These are phyloP conservation scores for Diutina rugosa DNA, from an alignment of 1,139 yeast genomes.

Conservation along the genomic window DNA sequence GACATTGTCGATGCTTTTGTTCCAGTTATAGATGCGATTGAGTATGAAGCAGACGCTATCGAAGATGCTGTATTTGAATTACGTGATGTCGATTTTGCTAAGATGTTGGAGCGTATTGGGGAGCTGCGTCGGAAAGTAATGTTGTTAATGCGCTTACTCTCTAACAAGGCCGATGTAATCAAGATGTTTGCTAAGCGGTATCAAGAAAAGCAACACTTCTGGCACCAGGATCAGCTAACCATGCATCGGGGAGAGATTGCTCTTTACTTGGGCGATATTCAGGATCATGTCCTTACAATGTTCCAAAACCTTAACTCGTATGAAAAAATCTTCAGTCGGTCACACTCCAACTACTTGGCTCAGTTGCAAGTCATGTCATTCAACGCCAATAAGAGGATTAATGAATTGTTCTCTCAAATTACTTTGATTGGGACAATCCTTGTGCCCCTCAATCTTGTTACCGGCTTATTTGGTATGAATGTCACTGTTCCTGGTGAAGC, in stretches of 20 bases:
- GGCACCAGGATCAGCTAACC: neutral
- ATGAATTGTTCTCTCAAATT: slow-evolving; percentile 79
- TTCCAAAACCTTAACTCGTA: slow-evolving; percentile 79
- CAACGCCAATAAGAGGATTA: slow-evolving; percentile 69
- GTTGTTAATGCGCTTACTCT: slow-evolving; percentile 80
- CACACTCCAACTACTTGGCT: slow-evolving; percentile 86
- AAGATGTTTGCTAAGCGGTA: slow-evolving; percentile 88
- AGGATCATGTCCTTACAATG: slow-evolving; percentile 95
- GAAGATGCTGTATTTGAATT: neutral
- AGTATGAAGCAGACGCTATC: slow-evolving; percentile 31
- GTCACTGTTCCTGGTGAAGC: slow-evolving; percentile 72
- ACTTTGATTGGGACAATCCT: slow-evolving; percentile 84
- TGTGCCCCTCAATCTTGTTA: slow-evolving; percentile 79
- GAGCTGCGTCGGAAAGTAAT: slow-evolving; percentile 82
- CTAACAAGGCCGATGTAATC: slow-evolving; percentile 95
- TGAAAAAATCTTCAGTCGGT: slow-evolving; percentile 84
- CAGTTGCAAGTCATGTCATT: slow-evolving; percentile 90
- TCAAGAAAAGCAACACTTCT: neutral
- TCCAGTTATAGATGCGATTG: slow-evolving; percentile 71
- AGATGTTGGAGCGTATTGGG: slow-evolving; percentile 72
- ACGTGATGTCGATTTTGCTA: slow-evolving; percentile 14
- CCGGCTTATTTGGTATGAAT: slow-evolving; percentile 96
- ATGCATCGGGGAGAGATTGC: slow-evolving; percentile 74
- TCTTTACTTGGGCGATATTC: slow-evolving; percentile 88
- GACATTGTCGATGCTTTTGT: slow-evolving; percentile 92